Conservation (phyloP, 2,329 filamentous ascomycete species). For the Rhynchosporium graminicola region DNA sequence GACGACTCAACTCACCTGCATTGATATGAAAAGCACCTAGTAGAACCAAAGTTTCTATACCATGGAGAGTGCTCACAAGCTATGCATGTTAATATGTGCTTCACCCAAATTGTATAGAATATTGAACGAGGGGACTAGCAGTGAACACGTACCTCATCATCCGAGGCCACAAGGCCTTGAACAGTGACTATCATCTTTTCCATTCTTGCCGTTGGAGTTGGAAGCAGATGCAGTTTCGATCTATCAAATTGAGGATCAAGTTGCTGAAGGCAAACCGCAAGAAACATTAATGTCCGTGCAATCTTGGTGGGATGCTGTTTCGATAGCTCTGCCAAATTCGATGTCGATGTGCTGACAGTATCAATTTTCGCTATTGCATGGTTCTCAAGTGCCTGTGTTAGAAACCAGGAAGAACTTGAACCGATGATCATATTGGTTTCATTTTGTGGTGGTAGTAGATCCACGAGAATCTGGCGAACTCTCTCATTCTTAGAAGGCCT, state of each 20-base stretch:
- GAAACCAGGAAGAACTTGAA: constrained; percentile 34
- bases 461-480: constrained; percentile 34
- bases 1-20: constrained; percentile 15
- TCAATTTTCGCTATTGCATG: constrained; percentile 14
- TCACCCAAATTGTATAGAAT: too few relatives aligned
- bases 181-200: constrained; percentile 36
- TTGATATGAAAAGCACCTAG: constrained; percentile 51
- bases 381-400: constrained; percentile 31
- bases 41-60: constrained; percentile 53
- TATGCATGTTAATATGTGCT: too few relatives aligned
- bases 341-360: constrained; percentile 17
- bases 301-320: constrained; percentile 35
- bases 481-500: constrained; percentile 33
- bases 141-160: constrained; percentile 42
- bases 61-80: constrained; percentile 50
- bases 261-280: constrained; percentile 38
- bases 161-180: constrained; percentile 44
- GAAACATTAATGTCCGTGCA: constrained; percentile 34
- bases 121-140: too few relatives aligned
- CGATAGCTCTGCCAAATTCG: constrained; percentile 31
- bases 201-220: constrained; percentile 32
- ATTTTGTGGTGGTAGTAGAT: constrained; percentile 37
- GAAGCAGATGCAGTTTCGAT: constrained; percentile 27
- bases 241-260: constrained; percentile 33
- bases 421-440: constrained; percentile 33